Percentiles rank a stretch among this genome's conserved stretches.
These are phyloP conservation scores for Apiospora pterosperma DNA, from an alignment of 2,329 filamentous ascomycete species.

Conservation along the genomic window DNA sequence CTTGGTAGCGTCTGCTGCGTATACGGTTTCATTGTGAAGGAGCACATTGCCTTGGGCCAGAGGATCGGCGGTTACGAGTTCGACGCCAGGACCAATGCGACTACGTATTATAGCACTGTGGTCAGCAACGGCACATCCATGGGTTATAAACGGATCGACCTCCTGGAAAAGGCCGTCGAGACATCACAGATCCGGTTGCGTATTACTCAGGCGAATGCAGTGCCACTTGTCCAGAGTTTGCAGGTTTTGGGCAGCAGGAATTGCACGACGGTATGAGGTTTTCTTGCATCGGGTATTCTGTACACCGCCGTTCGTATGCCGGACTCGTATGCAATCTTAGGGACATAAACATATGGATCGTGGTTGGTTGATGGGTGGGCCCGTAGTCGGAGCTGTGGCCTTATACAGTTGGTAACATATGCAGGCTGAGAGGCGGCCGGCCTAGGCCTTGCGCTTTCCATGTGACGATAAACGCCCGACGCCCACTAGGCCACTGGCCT, in stretches of 20 bases:
- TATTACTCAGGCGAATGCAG: constrained; percentile 22
- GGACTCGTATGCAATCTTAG: too few species aligned
- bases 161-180: constrained; percentile 9
- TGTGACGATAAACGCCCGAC: too few species aligned
- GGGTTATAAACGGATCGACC: constrained; percentile 24
- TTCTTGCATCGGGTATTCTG: too few species aligned
- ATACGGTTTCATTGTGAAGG: constrained; percentile 22
- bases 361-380: background rate
- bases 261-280: too few species aligned
- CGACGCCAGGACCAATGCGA: constrained; percentile 15
- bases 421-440: background rate
- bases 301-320: too few species aligned
- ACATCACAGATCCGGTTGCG: constrained; percentile 18
- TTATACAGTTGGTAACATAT: background rate
- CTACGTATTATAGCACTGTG: constrained; percentile 10
- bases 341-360: too few species aligned
- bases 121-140: constrained; percentile 18
- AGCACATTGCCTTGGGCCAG: constrained; percentile 26
- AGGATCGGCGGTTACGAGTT: constrained; percentile 24
- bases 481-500: background rate
- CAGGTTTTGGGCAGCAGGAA: constrained; percentile 11
- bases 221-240: constrained; percentile 20
- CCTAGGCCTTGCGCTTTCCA: background rate
- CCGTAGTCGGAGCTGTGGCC: background rate
- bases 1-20: constrained; percentile 14